Evolutionary conservation across 305 asterid species (phyloP).

Genomic region (Nicotiana rustica): DNA sequence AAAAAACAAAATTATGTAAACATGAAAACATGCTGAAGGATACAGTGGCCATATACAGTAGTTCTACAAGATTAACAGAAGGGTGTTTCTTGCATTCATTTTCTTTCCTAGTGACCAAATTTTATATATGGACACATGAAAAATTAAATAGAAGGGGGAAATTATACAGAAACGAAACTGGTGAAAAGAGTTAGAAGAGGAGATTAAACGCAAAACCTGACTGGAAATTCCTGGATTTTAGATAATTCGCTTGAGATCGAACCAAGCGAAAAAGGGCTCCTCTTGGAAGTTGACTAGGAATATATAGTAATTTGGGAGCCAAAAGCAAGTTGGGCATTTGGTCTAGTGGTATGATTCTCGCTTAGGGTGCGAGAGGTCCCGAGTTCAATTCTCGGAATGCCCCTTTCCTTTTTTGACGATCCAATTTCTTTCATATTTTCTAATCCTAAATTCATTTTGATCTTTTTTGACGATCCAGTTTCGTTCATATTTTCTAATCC

Average conservation of each 20-base stretch:
- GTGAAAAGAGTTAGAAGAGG: neutral
- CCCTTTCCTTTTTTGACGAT: slow-evolving; percentile 42
- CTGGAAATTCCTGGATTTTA: slow-evolving; percentile 36
- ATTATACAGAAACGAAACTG: neutral
- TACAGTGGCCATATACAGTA: neutral
- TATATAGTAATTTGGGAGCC: no score
- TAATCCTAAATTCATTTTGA: no score
- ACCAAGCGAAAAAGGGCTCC: slow-evolving; percentile 42
- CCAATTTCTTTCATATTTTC: no score
- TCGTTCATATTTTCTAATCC: no score
- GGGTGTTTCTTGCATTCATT: neutral
- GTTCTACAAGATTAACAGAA: neutral
- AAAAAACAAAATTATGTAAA: neutral
- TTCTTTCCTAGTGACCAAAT: neutral
- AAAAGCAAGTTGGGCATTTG: slow-evolving; percentile 67
- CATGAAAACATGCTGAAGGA: neutral
- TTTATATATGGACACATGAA: neutral
- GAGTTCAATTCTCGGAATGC: slow-evolving; percentile 99
- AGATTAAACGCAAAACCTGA: slow-evolving; percentile 45
- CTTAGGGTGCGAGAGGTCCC: slow-evolving; percentile 99
- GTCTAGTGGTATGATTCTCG: slow-evolving; percentile 99
- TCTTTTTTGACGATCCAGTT: no score
- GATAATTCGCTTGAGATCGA: slow-evolving; percentile 46
- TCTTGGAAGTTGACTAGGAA: neutral
- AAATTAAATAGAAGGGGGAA: neutral